These are phyloP conservation scores for Penicillium subrubescens DNA, from an alignment of 495 filamentous ascomycete genomes.

Conservation along the genomic window DNA sequence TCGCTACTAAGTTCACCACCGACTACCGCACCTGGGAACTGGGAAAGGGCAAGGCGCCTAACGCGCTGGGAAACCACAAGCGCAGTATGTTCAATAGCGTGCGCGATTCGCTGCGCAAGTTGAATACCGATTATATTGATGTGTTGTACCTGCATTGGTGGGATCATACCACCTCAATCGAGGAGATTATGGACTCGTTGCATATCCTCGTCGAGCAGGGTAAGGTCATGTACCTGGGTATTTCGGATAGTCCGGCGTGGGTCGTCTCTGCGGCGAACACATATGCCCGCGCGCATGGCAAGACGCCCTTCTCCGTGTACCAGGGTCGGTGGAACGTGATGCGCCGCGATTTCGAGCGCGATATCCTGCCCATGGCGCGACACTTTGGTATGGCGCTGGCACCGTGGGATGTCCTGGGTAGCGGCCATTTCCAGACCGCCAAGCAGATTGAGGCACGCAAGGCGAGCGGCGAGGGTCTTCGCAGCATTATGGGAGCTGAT, in stretches of 20 bases:
- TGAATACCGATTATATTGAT: conserved; percentile 68
- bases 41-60: conserved; percentile 51
- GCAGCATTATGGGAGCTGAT: conserved; percentile 17
- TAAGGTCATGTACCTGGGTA: conserved; percentile 67
- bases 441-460: conserved; percentile 36
- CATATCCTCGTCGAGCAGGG: conserved; percentile 57
- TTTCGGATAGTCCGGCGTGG: conserved; percentile 65
- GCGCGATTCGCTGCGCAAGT: conserved; percentile 56
- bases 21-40: conserved; percentile 32
- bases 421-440: conserved; percentile 54
- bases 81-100: conserved; percentile 59
- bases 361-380: conserved; percentile 59
- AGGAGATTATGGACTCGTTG: conserved; percentile 62
- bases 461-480: conserved; percentile 32
- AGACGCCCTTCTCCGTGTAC: conserved; percentile 65
- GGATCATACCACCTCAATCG: conserved; percentile 58
- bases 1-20: conserved; percentile 72
- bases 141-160: conserved; percentile 65
- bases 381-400: conserved; percentile 60
- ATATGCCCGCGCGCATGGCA: conserved; percentile 61
- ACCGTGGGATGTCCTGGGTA: conserved; percentile 57
- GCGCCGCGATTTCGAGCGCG: conserved; percentile 56
- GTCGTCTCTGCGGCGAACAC: conserved; percentile 60
- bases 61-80: conserved; percentile 57
- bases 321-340: conserved; percentile 63